A percentile compares a stretch with the other conserved stretches of the same genome.
phyloP scores from a whole-genome alignment of 768 basidiomycete genomes.

The Thelephora aurantiotincta region DNA sequence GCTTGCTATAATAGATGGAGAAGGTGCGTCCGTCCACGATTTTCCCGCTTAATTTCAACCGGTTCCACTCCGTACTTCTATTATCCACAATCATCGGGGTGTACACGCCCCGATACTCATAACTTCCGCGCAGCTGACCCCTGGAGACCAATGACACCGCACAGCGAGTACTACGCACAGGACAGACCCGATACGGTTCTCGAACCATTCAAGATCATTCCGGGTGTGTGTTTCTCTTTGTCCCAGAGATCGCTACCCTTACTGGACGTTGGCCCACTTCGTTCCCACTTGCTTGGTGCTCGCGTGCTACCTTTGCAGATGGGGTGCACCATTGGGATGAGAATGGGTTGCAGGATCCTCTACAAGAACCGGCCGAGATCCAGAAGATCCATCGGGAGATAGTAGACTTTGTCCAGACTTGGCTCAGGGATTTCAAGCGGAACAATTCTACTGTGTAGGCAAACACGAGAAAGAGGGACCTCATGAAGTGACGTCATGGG shows the following conservation, averaged over 20 bases:
- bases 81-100: background rate
- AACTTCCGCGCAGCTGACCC: slow-evolving; percentile 49
- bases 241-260: too few species aligned
- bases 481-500: too few species aligned
- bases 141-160: slow-evolving; percentile 80
- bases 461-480: too few species aligned
- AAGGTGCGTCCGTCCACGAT: slow-evolving; percentile 29
- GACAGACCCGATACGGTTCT: slow-evolving; percentile 57
- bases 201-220: slow-evolving; percentile 79
- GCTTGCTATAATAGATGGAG: slow-evolving; percentile 80
- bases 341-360: slow-evolving; percentile 50
- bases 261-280: background rate
- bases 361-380: slow-evolving; percentile 65
- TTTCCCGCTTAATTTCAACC: background rate
- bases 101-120: too few species aligned
- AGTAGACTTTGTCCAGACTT: slow-evolving; percentile 63
- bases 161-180: slow-evolving; percentile 51
- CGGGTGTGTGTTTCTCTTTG: slow-evolving; percentile 33
- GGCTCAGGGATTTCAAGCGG: slow-evolving; percentile 36
- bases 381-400: slow-evolving; percentile 68
- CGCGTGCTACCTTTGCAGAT: slow-evolving; percentile 20
- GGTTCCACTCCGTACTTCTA: background rate
- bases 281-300: background rate
- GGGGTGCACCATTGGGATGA: slow-evolving; percentile 70
- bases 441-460: slow-evolving; percentile 2